phyloP scores from a whole-genome alignment of 176 grass and related monocot species.

The Dactylis glomerata region DNA sequence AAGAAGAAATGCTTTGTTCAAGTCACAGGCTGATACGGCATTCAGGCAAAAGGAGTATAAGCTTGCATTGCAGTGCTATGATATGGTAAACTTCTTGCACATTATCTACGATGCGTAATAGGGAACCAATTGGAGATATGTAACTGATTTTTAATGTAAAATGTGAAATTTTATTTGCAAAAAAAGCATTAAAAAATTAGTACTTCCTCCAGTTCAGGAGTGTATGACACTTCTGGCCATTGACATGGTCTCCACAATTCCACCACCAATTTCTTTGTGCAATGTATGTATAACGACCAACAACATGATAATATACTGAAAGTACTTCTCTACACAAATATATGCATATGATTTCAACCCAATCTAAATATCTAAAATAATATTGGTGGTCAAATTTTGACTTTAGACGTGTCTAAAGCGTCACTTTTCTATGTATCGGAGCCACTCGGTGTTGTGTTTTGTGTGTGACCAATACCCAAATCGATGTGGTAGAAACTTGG shows the following conservation, averaged over 20 bases:
- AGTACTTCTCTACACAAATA: neutral
- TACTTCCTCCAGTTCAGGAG: neutral
- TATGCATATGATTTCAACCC: neutral
- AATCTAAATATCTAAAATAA: neutral
- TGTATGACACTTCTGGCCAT: neutral
- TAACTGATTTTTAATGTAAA: neutral
- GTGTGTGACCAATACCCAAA: no score
- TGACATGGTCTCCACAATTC: neutral
- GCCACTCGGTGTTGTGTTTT: no score
- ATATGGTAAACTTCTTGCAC: constrained; percentile 6
- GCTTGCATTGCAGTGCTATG: neutral
- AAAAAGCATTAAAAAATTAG: neutral
- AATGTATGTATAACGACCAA: no score
- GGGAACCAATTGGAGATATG: neutral
- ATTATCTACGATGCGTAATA: neutral
- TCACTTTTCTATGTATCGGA: neutral
- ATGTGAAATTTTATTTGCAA: neutral
- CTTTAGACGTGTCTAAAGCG: neutral
- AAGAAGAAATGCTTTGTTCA: neutral
- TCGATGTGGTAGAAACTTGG: no score
- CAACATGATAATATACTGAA: neutral
- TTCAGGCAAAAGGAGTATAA: constrained; percentile 13
- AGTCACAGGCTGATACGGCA: neutral
- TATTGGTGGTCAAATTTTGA: neutral
- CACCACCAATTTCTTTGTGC: neutral